These are phyloP conservation scores for Stachybotrys echinatus DNA, from an alignment of 2,329 filamentous ascomycete genomes.

Conservation along the genomic window DNA sequence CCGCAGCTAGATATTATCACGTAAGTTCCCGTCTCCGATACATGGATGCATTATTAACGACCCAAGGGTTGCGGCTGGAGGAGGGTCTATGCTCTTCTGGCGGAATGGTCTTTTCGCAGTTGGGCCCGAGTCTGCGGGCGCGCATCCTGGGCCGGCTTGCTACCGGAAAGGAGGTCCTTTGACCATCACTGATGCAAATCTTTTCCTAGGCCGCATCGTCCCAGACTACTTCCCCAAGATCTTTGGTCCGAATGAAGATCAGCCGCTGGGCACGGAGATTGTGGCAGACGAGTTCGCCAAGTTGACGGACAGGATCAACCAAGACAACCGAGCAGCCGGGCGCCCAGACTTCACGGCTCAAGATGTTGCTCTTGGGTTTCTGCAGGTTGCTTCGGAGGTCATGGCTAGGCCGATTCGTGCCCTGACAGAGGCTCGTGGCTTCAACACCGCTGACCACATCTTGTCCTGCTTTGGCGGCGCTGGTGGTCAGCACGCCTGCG, in stretches of 20 bases:
- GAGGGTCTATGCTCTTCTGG: slow-evolving; percentile 66
- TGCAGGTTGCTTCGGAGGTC: slow-evolving; percentile 29
- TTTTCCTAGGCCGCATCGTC: slow-evolving; percentile 56
- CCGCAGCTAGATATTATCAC: slow-evolving; percentile 81
- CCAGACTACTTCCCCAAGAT: slow-evolving; percentile 69
- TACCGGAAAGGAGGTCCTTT: slow-evolving; percentile 69
- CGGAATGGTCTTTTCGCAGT: slow-evolving; percentile 69
- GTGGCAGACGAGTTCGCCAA: slow-evolving; percentile 33
- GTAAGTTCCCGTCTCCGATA: too few species aligned
- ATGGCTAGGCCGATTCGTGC: slow-evolving; percentile 30
- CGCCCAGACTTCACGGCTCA: slow-evolving; percentile 22
- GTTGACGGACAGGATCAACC: slow-evolving; percentile 36
- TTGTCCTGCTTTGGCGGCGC: slow-evolving; percentile 27
- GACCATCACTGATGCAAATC: slow-evolving; percentile 68
- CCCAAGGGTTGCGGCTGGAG: slow-evolving; percentile 70
- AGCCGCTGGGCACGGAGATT: slow-evolving; percentile 38
- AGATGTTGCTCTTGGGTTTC: slow-evolving; percentile 29
- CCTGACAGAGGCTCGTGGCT: slow-evolving; percentile 28
- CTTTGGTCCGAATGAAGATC: slow-evolving; percentile 63
- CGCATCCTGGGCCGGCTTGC: slow-evolving; percentile 66
- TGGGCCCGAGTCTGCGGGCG: slow-evolving; percentile 65
- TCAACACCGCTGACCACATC: slow-evolving; percentile 26
- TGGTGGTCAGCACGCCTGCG: slow-evolving; percentile 35
- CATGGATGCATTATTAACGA: too few species aligned
- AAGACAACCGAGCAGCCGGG: slow-evolving; percentile 20